Conservation (phyloP, 257 asterid genomes). For the Phtheirospermum japonicum region DNA sequence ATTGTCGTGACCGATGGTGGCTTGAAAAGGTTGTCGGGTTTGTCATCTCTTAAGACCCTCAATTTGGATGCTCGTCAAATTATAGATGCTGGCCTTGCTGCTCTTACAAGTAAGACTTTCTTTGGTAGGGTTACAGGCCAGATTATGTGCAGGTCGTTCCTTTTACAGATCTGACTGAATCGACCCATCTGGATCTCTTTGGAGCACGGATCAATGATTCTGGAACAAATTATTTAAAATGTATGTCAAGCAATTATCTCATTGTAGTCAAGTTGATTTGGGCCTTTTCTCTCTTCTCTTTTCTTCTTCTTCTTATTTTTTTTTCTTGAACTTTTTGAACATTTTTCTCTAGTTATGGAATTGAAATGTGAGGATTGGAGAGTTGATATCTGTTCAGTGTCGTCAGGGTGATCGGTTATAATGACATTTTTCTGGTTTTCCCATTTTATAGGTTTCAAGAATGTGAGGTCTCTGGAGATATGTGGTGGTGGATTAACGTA, state of each 20-base stretch:
- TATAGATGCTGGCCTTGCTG: slow-evolving; percentile 91
- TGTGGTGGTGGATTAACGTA: slow-evolving; percentile 96
- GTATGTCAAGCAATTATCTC: slow-evolving; percentile 33
- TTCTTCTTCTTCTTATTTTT: too few species aligned
- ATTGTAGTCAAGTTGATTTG: not conserved
- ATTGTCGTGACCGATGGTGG: slow-evolving; percentile 87
- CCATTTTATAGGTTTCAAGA: too few species aligned
- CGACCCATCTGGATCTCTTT: slow-evolving; percentile 91
- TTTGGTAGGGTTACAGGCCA: not conserved
- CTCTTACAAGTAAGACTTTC: slow-evolving; percentile 67
- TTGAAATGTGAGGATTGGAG: too few species aligned
- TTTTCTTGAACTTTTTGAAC: too few species aligned
- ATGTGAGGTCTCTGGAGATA: slow-evolving; percentile 80
- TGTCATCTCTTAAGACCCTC: slow-evolving; percentile 81
- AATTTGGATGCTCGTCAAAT: slow-evolving; percentile 87
- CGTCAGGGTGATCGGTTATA: too few species aligned
- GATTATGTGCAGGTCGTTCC: not conserved
- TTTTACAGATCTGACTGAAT: slow-evolving; percentile 81
- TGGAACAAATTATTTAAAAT: slow-evolving; percentile 66
- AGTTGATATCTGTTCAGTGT: too few species aligned
- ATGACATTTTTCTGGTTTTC: too few species aligned
- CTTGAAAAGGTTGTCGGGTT: slow-evolving; percentile 71
- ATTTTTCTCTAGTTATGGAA: too few species aligned
- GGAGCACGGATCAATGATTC: slow-evolving; percentile 96
- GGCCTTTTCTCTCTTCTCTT: too few species aligned